Evolutionary conservation across 2,329 filamentous ascomycete species (phyloP).

Genomic region (Pyrenophora teres): DNA sequence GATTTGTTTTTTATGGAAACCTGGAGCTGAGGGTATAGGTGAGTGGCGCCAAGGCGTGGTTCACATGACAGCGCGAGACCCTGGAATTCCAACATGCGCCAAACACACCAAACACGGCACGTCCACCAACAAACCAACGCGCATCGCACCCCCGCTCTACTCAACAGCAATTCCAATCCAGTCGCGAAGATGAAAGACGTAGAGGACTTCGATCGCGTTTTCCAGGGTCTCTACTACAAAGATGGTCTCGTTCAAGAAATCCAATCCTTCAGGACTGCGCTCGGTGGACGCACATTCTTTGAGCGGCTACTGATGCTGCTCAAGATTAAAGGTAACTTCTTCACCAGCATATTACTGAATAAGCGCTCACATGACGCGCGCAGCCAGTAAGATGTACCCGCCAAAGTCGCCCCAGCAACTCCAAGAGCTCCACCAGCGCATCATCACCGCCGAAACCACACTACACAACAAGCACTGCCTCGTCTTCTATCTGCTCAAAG

Average conservation of each 20-base stretch:
- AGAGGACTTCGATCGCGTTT: conserved; percentile 70
- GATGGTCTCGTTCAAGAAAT: conserved; percentile 59
- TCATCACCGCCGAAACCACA: conserved; percentile 67
- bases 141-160: conserved; percentile 6
- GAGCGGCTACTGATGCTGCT: conserved; percentile 75
- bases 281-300: conserved; percentile 76
- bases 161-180: background rate
- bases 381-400: conserved; percentile 70
- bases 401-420: conserved; percentile 71
- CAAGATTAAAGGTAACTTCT: conserved; percentile 67
- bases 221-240: conserved; percentile 49
- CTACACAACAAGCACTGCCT: conserved; percentile 81
- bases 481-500: conserved; percentile 81
- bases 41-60: background rate
- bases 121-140: conserved; percentile 13
- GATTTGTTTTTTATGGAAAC: too few relatives aligned
- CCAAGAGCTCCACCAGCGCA: conserved; percentile 70
- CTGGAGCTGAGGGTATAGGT: too few relatives aligned
- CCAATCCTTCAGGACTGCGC: conserved; percentile 66
- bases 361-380: conserved; percentile 1
- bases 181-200: conserved; percentile 62
- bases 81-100: conserved; percentile 1
- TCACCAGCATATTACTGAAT: background rate
- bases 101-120: conserved; percentile 21
- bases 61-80: conserved; percentile 24